Evolutionary conservation across 2,329 filamentous ascomycete species (phyloP), one percentile per base, ranked within the genome.

Genomic region (Pleurostoma richardsiae): DNA sequence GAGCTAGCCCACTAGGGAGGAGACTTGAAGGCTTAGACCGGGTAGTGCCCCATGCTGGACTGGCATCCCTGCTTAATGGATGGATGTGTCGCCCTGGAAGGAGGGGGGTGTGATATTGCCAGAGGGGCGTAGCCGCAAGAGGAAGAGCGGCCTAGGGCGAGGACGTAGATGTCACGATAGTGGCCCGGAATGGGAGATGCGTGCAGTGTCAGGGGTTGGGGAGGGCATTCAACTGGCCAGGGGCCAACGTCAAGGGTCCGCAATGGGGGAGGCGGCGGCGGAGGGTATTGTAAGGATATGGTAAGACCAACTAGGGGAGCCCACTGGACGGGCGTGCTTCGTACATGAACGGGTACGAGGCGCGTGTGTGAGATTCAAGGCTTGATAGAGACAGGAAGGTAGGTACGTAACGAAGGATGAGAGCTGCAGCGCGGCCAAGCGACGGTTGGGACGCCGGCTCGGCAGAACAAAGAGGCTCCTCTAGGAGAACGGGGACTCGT

Each of bases 311-410:
- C 19, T 19, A 19, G 19, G 19, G 19, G 19, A 19, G 19, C 19
- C 19, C 19, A 19, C 19, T 19, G 19, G 19, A 19, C 19, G 19
- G 29, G 41, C 31, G 29, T 19, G 8, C 11, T n/a, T 27, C 30
- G 26, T 26, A 30, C 27, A 31, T 36, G 40, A 33, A 28, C 7
- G 31, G 39, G 10, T 40, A 41, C 43, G 31, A 29, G 40, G 40
- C 39, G 36, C 38, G 39, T 39, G 11, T 39, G 28, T 39, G 27
- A 39, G 26, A 41, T 38, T 42, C 31, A n/a, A 42, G 46, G 31
- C 49, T 47, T 47, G 47, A 40, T 45, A 45, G 33, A 44, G 48
- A 50, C 39, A 43, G 46, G 38, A 44, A 48, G 45, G 48, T 42
- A 47, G 40, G 41, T 39, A 41, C 44, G 30, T 10, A 33, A 33